Conservation (phyloP, 2,329 filamentous ascomycete genomes). For the Neodidymelliopsis sp. region DNA sequence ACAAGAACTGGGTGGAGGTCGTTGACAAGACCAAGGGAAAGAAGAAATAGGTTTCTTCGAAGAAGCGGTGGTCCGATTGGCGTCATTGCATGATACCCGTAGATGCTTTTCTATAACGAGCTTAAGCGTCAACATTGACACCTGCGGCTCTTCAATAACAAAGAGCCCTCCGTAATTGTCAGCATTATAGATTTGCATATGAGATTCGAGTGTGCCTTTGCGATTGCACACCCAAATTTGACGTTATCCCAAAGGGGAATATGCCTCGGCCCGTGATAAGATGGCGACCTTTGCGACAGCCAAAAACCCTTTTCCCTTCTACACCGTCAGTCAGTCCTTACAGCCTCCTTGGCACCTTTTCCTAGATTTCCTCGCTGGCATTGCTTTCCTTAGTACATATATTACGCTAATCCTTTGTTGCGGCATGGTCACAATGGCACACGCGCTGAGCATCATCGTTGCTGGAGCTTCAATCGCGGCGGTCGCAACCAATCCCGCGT, state of each 20-base stretch:
- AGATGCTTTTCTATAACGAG: constrained; percentile 1
- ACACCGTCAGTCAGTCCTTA: neutral
- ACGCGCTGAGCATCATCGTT: constrained; percentile 26
- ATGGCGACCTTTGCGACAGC: constrained; percentile 1
- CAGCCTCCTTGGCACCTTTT: constrained; percentile 1
- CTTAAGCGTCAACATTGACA: too few relatives aligned
- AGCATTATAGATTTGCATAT: too few relatives aligned
- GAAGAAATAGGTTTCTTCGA: constrained; percentile 50
- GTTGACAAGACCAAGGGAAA: constrained; percentile 74
- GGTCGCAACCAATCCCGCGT: constrained; percentile 6
- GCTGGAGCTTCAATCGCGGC: constrained; percentile 26
- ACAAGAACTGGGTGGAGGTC: constrained; percentile 67
- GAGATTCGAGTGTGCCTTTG: too few relatives aligned
- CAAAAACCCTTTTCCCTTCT: neutral
- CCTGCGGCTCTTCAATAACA: too few relatives aligned
- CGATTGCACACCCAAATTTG: too few relatives aligned
- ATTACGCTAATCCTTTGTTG: neutral
- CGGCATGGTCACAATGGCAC: constrained; percentile 27
- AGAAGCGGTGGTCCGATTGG: neutral
- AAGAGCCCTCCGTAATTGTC: too few relatives aligned
- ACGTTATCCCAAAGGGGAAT: neutral
- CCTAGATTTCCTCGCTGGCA: neutral
- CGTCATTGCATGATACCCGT: neutral
- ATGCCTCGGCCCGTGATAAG: constrained; percentile 7
- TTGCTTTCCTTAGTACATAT: neutral